A percentile compares a stretch with the other conserved stretches of the same genome.
phyloP scores from a whole-genome alignment of 192 early-diverging fungal species.

The Gryganskiella cystojenkinii region DNA sequence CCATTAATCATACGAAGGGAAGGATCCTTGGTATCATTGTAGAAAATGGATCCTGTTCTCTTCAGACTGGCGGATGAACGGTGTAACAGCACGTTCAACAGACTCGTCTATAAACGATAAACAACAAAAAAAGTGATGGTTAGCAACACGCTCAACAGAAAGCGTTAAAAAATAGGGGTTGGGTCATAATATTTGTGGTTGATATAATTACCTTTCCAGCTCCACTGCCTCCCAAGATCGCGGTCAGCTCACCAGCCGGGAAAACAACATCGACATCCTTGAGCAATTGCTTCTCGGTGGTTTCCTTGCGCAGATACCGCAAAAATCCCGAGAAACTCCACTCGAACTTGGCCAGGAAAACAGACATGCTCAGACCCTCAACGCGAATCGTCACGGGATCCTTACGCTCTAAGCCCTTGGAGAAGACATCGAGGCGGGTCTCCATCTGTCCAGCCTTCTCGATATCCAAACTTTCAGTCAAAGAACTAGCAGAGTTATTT shows the following conservation, averaged over 20 bases:
- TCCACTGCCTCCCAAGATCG: conserved; percentile 47
- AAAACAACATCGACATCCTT: conserved; percentile 50
- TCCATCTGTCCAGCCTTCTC: conserved; percentile 20
- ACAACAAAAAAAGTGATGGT: no score
- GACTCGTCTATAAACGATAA: conserved; percentile 26
- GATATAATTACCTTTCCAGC: conserved; percentile 38
- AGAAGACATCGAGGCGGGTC: conserved; percentile 46
- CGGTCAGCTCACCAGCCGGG: conserved; percentile 45
- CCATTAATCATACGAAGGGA: conserved; percentile 32
- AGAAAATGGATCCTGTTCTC: conserved; percentile 33
- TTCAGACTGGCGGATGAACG: conserved; percentile 18
- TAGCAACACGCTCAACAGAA: no score
- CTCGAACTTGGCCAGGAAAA: conserved; percentile 24
- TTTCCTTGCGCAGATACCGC: conserved; percentile 14
- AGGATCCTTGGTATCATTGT: conserved; percentile 45
- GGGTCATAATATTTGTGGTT: background rate
- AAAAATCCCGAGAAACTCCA: conserved; percentile 28
- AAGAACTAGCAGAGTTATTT: background rate
- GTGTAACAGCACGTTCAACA: conserved; percentile 35
- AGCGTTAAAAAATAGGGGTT: background rate
- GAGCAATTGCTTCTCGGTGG: conserved; percentile 28
- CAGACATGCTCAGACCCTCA: conserved; percentile 25
- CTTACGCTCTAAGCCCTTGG: conserved; percentile 26
- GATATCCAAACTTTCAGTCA: conserved; percentile 5
- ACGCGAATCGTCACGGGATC: conserved; percentile 50